phyloP scores from a whole-genome alignment of 148 eudicot species.

The Beta vulgaris region DNA sequence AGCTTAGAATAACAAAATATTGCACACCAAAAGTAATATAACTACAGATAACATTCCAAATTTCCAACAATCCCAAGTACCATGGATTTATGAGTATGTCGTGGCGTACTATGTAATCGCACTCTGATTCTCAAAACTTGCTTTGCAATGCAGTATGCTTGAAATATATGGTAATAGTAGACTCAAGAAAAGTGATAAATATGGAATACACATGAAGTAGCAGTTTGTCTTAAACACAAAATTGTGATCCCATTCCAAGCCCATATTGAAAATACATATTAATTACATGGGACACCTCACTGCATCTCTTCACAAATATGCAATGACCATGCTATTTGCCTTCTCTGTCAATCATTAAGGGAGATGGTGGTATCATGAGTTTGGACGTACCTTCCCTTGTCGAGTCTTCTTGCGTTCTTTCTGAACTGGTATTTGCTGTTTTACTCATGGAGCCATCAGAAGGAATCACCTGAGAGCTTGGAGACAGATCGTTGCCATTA shows the following conservation, averaged over 20 bases:
- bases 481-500: slow-evolving; percentile 30
- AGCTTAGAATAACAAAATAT: background rate
- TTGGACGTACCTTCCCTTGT: slow-evolving; percentile 22
- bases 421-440: slow-evolving; percentile 29
- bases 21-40: background rate
- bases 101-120: background rate
- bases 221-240: slow-evolving; percentile 15
- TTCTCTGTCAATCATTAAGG: slow-evolving; percentile 29
- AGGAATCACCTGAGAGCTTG: slow-evolving; percentile 41
- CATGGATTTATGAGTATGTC: background rate
- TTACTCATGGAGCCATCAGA: slow-evolving; percentile 28
- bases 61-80: background rate
- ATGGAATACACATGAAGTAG: background rate
- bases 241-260: background rate
- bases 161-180: background rate
- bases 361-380: too few relatives aligned
- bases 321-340: slow-evolving; percentile 18
- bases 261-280: background rate
- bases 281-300: slow-evolving; percentile 8
- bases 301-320: slow-evolving; percentile 3
- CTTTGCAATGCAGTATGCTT: background rate
- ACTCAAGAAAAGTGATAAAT: background rate
- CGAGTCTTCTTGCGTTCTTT: slow-evolving; percentile 29
- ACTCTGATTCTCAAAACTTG: background rate
- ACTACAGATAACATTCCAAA: background rate